phyloP scores from a whole-genome alignment of 176 grass and related monocot species.

The Triticum aestivum region IWGSC_CS_RefSeq_v2.1 NC_057810.1:121452151-121452650 shows the following conservation, averaged over 20 bases:
- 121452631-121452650: conserved; percentile 29
- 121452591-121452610: conserved; percentile 26
- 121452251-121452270: conserved; percentile 10
- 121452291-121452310: conserved; percentile 18
- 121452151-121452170: conserved; percentile 49
- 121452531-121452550: conserved; percentile 16
- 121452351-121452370: conserved; percentile 12
- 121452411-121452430: conserved; percentile 14
- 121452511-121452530: conserved; percentile 30
- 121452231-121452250: conserved; percentile 57
- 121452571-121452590: conserved; percentile 32
- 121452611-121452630: conserved; percentile 27
- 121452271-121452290: background rate
- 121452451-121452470: background rate
- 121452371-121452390: conserved; percentile 32
- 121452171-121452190: conserved; percentile 44
- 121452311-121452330: conserved; percentile 27
- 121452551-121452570: conserved; percentile 3
- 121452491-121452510: conserved; percentile 29
- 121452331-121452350: conserved; percentile 10
- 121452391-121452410: conserved; percentile 24
- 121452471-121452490: background rate
- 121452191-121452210: conserved; percentile 47
- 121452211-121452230: conserved; percentile 60
- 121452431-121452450: background rate